Evolutionary conservation across 208 protist species (phyloP).

Genomic region (Trypanosoma theileri): DNA sequence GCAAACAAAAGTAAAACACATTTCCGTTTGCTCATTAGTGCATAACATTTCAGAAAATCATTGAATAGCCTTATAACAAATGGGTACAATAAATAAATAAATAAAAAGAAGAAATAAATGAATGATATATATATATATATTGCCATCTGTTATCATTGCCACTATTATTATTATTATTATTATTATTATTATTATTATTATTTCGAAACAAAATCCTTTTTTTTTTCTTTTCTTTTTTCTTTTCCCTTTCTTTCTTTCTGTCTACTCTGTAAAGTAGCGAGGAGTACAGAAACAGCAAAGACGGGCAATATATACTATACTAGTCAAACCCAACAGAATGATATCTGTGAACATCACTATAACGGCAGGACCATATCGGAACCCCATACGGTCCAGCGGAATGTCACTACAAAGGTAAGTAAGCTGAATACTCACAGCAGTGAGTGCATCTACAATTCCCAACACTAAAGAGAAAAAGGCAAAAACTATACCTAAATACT

Average conservation of each 20-base stretch:
- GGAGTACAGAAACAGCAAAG: conserved; percentile 17
- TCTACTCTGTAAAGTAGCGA: conserved; percentile 8
- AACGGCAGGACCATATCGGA: conserved; percentile 42
- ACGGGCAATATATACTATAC: conserved; percentile 30
- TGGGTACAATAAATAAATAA: too few species aligned
- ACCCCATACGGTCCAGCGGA: conserved; percentile 37
- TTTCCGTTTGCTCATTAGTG: too few species aligned
- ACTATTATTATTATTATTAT: neutral
- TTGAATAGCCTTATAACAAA: too few species aligned
- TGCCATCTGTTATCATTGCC: neutral
- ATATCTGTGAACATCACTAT: conserved; percentile 35
- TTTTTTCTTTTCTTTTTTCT: neutral
- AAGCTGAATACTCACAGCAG: conserved; percentile 20
- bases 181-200: neutral
- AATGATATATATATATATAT: too few species aligned
- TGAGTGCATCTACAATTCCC: conserved; percentile 30
- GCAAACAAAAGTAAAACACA: too few species aligned
- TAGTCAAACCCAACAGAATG: conserved; percentile 24
- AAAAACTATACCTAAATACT: conserved; percentile 32
- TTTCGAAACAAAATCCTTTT: neutral
- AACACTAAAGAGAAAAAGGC: conserved; percentile 30
- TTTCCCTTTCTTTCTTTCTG: neutral
- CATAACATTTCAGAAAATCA: too few species aligned
- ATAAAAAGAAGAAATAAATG: too few species aligned
- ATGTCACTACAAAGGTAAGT: conserved; percentile 23